Evolutionary conservation across 306 rosid genomes (phyloP), one percentile per base, ranked within the genome.

Genomic region (Lathyrus tuberosus): DNA sequence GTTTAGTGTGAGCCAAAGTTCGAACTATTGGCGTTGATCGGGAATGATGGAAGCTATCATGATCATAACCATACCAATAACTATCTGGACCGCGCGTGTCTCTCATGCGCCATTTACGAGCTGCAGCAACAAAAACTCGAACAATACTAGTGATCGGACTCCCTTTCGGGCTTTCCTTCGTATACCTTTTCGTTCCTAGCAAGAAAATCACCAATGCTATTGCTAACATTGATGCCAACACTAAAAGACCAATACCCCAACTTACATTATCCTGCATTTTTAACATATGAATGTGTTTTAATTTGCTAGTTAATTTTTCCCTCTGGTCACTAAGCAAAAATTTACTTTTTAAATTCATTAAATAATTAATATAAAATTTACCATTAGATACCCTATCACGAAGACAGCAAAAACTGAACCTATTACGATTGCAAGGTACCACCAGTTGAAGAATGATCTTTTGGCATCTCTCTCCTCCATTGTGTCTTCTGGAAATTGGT

Each of bases 371-470:
- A 22, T 20, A 3, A 53, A 57, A 28, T 31, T 80, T 73, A 87
- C 94, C 94, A 87, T 91, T 3, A 90, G 64, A 70, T 85, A 90
- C 3, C 74, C 47, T n/a, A 84, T 78, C 0, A 68, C 68, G 33
- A 90, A 62, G 4, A 80, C 74, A 2, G 96, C 78, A 40, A 76
- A 7, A 46, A 84, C 41, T 5, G 86, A 83, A 8, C 87, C 88
- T 40, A 61, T 65, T 0, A 89, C 96, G 4, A 85, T 47, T 0
- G 84, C 90, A 18, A 91, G 3, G 54, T 65, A 88, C 95, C 97
- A 91, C 92, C 90, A 88, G 12, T 91, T 91, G 79, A 81, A 86
- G 80, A 88, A 86, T 4, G 95, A 86, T 30, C 92, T 86, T 75
- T 91, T 88, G 41, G 43, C 75, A 15, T 69, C 70, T 46, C 77